phyloP scores from a whole-genome alignment of 176 grass and related monocot species.

The Dactylis glomerata region DNA sequence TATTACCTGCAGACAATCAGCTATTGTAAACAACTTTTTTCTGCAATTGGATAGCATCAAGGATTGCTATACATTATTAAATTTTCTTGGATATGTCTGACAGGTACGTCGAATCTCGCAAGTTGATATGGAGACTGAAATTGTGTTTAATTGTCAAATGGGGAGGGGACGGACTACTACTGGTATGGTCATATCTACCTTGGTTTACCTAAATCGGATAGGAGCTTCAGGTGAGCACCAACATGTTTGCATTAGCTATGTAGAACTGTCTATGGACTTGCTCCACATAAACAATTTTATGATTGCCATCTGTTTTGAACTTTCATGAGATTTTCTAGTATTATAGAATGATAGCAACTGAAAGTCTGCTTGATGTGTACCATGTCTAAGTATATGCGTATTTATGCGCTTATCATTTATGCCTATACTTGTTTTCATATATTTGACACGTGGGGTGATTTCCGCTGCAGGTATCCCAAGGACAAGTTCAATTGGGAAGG shows the following conservation, averaged over 20 bases:
- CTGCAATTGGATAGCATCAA: conserved; percentile 5
- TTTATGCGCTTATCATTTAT: conserved; percentile 19
- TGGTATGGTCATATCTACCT: conserved; percentile 98
- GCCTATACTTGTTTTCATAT: conserved; percentile 23
- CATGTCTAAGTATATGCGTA: conserved; percentile 15
- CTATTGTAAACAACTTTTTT: not conserved
- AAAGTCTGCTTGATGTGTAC: conserved; percentile 10
- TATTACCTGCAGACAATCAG: conserved; percentile 20
- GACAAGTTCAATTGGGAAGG: conserved; percentile 82
- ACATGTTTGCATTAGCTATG: conserved; percentile 6
- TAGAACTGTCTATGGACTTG: conserved; percentile 22
- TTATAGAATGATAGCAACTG: conserved; percentile 26
- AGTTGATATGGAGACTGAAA: conserved; percentile 86
- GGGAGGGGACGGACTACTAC: conserved; percentile 95
- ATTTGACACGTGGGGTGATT: not conserved
- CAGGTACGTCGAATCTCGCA: conserved; percentile 86
- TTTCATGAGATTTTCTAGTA: conserved; percentile 18
- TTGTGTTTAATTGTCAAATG: conserved; percentile 99
- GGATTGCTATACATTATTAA: conserved; percentile 1
- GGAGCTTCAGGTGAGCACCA: conserved; percentile 69
- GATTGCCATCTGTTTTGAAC: conserved; percentile 7
- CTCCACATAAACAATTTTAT: not conserved
- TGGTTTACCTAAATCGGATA: conserved; percentile 95
- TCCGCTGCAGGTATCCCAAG: conserved; percentile 71
- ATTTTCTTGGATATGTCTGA: conserved; percentile 35